A percentile compares a stretch with the other conserved stretches of the same genome.
Evolutionary conservation across 305 asterid species (phyloP).

Genomic region (Caryopteris hybrid): DNA sequence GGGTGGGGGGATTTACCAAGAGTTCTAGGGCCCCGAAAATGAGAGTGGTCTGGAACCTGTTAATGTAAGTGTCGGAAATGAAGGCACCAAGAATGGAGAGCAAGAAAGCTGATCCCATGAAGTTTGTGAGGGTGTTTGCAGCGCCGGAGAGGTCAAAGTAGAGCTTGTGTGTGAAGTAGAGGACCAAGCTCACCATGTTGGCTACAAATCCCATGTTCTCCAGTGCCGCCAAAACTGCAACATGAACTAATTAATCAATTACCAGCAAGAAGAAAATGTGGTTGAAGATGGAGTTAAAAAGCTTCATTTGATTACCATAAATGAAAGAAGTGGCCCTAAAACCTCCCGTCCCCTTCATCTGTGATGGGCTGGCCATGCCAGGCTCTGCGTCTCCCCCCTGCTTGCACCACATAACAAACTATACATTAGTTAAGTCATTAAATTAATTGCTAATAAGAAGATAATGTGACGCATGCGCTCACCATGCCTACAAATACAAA

Average conservation of each 20-base stretch:
- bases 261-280: too few relatives aligned
- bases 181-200: slow-evolving; percentile 64
- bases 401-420: neutral
- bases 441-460: too few relatives aligned
- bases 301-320: slow-evolving; percentile 24
- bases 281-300: neutral
- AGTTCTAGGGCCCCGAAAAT: slow-evolving; percentile 63
- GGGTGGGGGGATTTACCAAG: slow-evolving; percentile 49
- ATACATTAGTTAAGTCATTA: too few relatives aligned
- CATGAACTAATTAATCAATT: too few relatives aligned
- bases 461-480: too few relatives aligned
- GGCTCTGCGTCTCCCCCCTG: slow-evolving; percentile 38
- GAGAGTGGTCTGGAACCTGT: slow-evolving; percentile 51
- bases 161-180: slow-evolving; percentile 48
- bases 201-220: slow-evolving; percentile 81
- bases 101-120: slow-evolving; percentile 80
- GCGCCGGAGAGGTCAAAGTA: slow-evolving; percentile 42
- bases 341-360: slow-evolving; percentile 40
- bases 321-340: slow-evolving; percentile 45
- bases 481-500: too few relatives aligned
- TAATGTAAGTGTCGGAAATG: slow-evolving; percentile 70
- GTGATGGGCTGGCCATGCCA: slow-evolving; percentile 10
- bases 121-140: slow-evolving; percentile 71
- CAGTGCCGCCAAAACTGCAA: slow-evolving; percentile 46
- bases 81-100: slow-evolving; percentile 72